Conservation (phyloP, 2,329 filamentous ascomycete species). For the Polytolypa hystricis region DNA sequence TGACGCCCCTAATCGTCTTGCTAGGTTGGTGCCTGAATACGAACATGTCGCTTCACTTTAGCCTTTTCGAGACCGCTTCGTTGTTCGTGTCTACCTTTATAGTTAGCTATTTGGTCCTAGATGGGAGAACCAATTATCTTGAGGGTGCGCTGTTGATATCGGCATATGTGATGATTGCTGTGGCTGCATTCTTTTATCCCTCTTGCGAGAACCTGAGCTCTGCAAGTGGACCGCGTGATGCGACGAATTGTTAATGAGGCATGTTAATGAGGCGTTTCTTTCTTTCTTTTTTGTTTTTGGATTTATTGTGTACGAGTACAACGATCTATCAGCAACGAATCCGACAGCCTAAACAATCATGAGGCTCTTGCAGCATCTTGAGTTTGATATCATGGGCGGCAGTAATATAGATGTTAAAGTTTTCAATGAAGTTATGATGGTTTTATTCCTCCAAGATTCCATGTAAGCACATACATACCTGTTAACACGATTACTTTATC, state of each 20-base stretch:
- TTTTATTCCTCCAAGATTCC: no score
- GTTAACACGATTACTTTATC: no score
- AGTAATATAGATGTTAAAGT: no score
- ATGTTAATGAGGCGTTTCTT: no score
- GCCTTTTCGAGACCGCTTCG: slow-evolving; percentile 77
- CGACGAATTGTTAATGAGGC: slow-evolving; percentile 5
- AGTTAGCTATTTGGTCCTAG: slow-evolving; percentile 77
- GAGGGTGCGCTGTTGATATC: slow-evolving; percentile 58
- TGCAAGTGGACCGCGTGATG: slow-evolving; percentile 12
- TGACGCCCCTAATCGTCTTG: slow-evolving; percentile 59
- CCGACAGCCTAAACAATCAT: no score
- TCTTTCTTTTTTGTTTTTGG: no score
- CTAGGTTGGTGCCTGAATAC: slow-evolving; percentile 58
- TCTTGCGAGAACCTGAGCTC: slow-evolving; percentile 37
- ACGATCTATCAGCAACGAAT: no score
- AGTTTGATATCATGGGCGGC: no score
- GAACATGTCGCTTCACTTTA: slow-evolving; percentile 74
- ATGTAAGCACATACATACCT: no score
- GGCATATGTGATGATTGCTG: slow-evolving; percentile 56
- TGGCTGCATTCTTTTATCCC: slow-evolving; percentile 58
- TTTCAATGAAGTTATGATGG: no score
- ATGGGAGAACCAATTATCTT: slow-evolving; percentile 77
- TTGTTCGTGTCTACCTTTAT: slow-evolving; percentile 77
- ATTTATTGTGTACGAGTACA: no score
- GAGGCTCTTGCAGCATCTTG: no score